These are phyloP conservation scores for Cyberlindnera xishuangbannaensis DNA, from an alignment of 805 yeast genomes.

Conservation along the genomic window DNA sequence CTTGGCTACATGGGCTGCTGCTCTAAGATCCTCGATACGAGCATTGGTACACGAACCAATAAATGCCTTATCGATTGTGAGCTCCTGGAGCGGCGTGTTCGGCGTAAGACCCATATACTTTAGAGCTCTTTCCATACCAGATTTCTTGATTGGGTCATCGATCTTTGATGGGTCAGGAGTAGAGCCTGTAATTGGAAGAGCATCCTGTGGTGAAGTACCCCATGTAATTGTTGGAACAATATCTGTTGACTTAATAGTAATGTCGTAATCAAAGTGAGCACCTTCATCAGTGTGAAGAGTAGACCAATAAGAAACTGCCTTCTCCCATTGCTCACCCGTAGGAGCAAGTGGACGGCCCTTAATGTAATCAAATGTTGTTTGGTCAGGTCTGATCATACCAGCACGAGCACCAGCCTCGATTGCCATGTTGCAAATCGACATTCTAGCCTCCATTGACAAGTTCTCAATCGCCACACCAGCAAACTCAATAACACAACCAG, in stretches of 20 bases:
- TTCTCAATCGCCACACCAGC: slow-evolving; percentile 91
- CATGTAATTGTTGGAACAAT: slow-evolving; percentile 95
- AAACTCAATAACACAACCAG: slow-evolving; percentile 94
- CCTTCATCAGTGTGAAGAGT: slow-evolving; percentile 84
- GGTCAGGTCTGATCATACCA: slow-evolving; percentile 97
- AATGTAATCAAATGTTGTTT: slow-evolving; percentile 78
- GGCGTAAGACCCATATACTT: slow-evolving; percentile 88
- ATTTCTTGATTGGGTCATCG: slow-evolving; percentile 64
- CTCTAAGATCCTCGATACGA: slow-evolving; percentile 93
- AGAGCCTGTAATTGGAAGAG: slow-evolving; percentile 82
- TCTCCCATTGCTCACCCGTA: slow-evolving; percentile 89
- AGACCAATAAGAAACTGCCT: slow-evolving; percentile 88
- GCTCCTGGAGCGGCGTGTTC: slow-evolving; percentile 70
- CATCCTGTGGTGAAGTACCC: slow-evolving; percentile 99
- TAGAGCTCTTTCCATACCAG: slow-evolving; percentile 88
- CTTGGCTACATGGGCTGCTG: slow-evolving; percentile 88
- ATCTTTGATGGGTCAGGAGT: slow-evolving; percentile 87
- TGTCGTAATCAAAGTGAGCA: slow-evolving; percentile 83
- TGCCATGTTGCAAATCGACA: slow-evolving; percentile 99
- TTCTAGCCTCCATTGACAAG: slow-evolving; percentile 94
- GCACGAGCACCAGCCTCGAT: slow-evolving; percentile 99
- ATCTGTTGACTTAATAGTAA: slow-evolving; percentile 74
- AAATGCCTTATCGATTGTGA: slow-evolving; percentile 85
- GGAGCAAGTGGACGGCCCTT: slow-evolving; percentile 96
- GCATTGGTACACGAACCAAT: slow-evolving; percentile 98